Conservation (phyloP, 495 filamentous ascomycete genomes). For the Xylaria cubensis region DNA sequence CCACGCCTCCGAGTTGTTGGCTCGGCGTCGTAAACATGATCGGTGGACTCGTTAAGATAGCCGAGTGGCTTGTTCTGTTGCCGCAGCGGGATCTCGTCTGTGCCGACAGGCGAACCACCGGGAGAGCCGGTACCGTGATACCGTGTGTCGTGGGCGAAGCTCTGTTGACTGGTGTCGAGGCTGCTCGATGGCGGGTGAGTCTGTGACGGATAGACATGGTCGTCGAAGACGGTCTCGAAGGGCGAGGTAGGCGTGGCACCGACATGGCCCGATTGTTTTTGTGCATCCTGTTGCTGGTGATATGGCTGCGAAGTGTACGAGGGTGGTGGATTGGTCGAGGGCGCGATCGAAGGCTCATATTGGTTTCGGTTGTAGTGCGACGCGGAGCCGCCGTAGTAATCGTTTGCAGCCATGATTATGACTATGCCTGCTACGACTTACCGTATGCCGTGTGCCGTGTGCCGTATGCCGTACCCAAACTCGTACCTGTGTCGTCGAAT, state of each 20-base stretch:
- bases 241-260: constrained; percentile 49
- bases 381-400: constrained; percentile 72
- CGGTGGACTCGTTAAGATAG: constrained; percentile 52
- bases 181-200: constrained; percentile 39
- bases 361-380: constrained; percentile 37
- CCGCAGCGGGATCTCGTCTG: constrained; percentile 73
- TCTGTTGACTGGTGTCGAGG: constrained; percentile 46
- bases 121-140: constrained; percentile 61
- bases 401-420: constrained; percentile 83
- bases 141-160: constrained; percentile 56
- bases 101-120: constrained; percentile 45
- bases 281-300: constrained; percentile 29
- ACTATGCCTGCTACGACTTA: constrained; percentile 51
- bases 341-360: constrained; percentile 37
- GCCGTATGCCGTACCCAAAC: not conserved
- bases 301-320: constrained; percentile 37
- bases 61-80: constrained; percentile 47
- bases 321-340: constrained; percentile 34
- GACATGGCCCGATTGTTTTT: constrained; percentile 44
- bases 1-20: constrained; percentile 33
- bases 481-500: not conserved
- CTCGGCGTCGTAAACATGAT: constrained; percentile 59
- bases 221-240: constrained; percentile 66
- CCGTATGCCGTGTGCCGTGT: not conserved
- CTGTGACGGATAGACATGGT: constrained; percentile 65